Base-by-base conservation (phyloP, 2,329 filamentous ascomycete species). In the Thermochaetoides dissita region DNA sequence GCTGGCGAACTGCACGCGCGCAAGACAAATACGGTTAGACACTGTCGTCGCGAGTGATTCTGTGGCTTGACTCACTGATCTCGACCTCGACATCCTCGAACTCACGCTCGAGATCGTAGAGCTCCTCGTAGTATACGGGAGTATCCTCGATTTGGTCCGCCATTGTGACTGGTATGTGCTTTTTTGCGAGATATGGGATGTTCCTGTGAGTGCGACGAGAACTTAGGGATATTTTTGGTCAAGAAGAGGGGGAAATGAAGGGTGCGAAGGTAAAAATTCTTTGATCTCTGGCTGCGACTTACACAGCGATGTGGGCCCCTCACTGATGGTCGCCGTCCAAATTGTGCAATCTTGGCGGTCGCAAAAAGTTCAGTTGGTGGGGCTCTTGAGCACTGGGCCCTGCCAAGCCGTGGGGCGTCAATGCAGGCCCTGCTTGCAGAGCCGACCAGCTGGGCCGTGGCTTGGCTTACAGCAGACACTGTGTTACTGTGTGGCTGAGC, bases 61-160 rank as follows among this genome's bases (percentile, higher is more conserved):
- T 28, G 17, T 12, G 28, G 9, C 29, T 40, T 30, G 41, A 73
- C 81, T 59, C 70, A 94, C 87, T 72, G 55, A 91, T 80, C 59
- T 94, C 81, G 32, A 80, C 71, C 63, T 95, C 87, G 32, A 79
- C 78, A 54, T 88, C 76, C 46, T 88, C 79, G 55, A 94, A 94
- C 49, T 93, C 81, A 52, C 78, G 72, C 68, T 94, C 85, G 49
- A 95, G 70, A 44, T 81, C 73, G 45, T 77, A 74, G 50, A 96
- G 77, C 59, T 89, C 76, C 62, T 86, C 81, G 62, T 85, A 88
- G 45, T 71, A 73, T 47, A 81, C 64, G 45, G 62, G 51, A 46
- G 63, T 65, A 24, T 63, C 61, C 45, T 64, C 61, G 37, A 61
- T 45, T 29, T 47, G 39, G 12, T 49, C 38, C 10, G 51, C 47